A percentile compares a stretch with the other conserved stretches of the same genome.
These are phyloP conservation scores for Helianthus tuberosus DNA, from an alignment of 129 eudicot genomes.

Conservation along the genomic window DNA sequence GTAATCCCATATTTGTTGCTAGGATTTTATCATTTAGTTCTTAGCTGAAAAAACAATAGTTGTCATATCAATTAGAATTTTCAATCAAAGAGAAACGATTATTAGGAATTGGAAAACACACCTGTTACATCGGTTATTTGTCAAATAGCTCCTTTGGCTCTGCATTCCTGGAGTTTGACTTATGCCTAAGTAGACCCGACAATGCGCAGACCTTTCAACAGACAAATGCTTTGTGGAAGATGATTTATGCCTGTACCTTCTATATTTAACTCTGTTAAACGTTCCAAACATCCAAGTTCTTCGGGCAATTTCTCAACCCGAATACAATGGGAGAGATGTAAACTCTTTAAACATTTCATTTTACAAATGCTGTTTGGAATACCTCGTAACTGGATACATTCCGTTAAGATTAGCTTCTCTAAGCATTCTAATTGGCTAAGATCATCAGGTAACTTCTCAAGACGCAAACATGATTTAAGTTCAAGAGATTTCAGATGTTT, in stretches of 20 bases:
- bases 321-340: background rate
- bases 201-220: slow-evolving; percentile 10
- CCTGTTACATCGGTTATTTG: background rate
- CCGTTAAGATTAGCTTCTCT: background rate
- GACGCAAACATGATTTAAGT: slow-evolving; percentile 2
- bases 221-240: slow-evolving; percentile 20
- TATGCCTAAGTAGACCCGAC: background rate
- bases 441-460: slow-evolving; percentile 17
- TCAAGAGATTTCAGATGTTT: no score
- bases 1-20: no score
- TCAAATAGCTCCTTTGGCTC: no score
- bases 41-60: background rate
- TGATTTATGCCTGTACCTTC: slow-evolving; percentile 13
- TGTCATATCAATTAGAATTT: background rate
- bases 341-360: background rate
- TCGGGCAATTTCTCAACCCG: slow-evolving; percentile 15
- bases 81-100: background rate
- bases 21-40: background rate
- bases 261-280: slow-evolving; percentile 10
- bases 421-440: slow-evolving; percentile 19
- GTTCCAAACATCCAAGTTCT: slow-evolving; percentile 16
- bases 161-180: background rate
- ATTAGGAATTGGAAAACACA: background rate
- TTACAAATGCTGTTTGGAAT: slow-evolving; percentile 15
- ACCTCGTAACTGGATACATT: background rate